Percentiles rank a stretch among this genome's conserved stretches.
These are phyloP conservation scores for Sclerotinia subarctica DNA, from an alignment of 2,329 filamentous ascomycete genomes.

Conservation along the genomic window DNA sequence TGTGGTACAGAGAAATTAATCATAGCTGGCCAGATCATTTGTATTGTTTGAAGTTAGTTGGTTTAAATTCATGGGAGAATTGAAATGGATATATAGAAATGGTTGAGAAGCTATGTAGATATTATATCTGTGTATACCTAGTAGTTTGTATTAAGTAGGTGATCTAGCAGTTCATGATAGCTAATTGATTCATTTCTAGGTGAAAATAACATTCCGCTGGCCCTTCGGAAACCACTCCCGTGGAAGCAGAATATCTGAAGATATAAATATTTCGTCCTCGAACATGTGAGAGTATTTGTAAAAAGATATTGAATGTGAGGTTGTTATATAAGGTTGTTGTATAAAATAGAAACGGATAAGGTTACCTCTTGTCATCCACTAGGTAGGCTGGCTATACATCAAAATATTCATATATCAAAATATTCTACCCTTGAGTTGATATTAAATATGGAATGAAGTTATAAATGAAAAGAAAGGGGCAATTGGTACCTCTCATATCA, in stretches of 20 bases:
- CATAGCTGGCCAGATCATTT: not conserved
- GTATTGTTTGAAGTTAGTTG: not conserved
- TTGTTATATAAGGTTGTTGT: too few species aligned
- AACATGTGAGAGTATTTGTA: not conserved
- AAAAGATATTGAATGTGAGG: not conserved
- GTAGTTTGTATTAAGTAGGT: too few species aligned
- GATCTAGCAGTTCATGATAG: too few species aligned
- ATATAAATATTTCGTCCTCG: not conserved
- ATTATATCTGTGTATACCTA: too few species aligned
- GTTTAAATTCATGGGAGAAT: not conserved
- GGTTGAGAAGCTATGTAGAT: not conserved
- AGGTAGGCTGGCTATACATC: too few species aligned
- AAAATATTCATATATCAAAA: too few species aligned
- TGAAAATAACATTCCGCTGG: too few species aligned
- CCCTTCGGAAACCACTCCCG: not conserved
- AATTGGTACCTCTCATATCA: too few species aligned
- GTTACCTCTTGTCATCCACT: not conserved
- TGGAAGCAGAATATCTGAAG: not conserved
- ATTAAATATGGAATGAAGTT: too few species aligned
- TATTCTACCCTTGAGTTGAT: too few species aligned
- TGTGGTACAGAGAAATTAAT: not conserved
- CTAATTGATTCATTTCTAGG: not conserved
- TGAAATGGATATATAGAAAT: not conserved
- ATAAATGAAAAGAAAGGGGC: too few species aligned
- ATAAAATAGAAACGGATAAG: not conserved